Evolutionary conservation across 2,329 filamentous ascomycete genomes (phyloP).

Genomic region (Alternaria sp.): DNA sequence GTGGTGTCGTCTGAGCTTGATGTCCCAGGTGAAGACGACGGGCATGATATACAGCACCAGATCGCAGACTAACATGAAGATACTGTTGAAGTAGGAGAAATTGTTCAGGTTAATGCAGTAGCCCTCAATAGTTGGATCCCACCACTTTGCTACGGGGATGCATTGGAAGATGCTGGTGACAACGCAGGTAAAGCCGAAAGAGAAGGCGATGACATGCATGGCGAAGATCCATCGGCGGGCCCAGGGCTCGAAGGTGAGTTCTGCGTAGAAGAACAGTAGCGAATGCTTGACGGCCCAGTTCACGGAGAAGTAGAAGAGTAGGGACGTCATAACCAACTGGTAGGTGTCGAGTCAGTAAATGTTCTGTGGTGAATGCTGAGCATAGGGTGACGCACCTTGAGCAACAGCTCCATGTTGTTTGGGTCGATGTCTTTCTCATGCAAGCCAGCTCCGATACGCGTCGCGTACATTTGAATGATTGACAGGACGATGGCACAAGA

Average conservation of each 20-base stretch:
- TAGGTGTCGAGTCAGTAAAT: not conserved
- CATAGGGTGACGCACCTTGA: conserved; percentile 15
- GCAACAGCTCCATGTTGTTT: conserved; percentile 17
- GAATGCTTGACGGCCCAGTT: conserved; percentile 54
- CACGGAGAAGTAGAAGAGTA: conserved; percentile 50
- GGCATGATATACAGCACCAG: conserved; percentile 51
- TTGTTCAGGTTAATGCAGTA: conserved; percentile 46
- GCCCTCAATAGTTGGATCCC: conserved; percentile 33
- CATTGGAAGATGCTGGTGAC: conserved; percentile 50
- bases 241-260: conserved; percentile 41
- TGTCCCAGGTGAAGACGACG: conserved; percentile 48
- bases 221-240: conserved; percentile 40
- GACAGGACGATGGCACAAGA: conserved; percentile 37
- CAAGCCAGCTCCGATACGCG: conserved; percentile 31
- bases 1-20: conserved; percentile 43
- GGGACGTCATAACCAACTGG: conserved; percentile 33
- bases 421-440: conserved; percentile 19
- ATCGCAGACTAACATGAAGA: conserved; percentile 52
- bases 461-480: conserved; percentile 35
- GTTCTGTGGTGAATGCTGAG: no score
- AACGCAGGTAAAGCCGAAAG: conserved; percentile 47
- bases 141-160: conserved; percentile 46
- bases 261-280: conserved; percentile 51
- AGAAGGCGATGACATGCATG: conserved; percentile 46
- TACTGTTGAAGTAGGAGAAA: conserved; percentile 49